Evolutionary conservation across 2,329 filamentous ascomycete genomes (phyloP).

Genomic region (Sarocladium kiliense): DNA sequence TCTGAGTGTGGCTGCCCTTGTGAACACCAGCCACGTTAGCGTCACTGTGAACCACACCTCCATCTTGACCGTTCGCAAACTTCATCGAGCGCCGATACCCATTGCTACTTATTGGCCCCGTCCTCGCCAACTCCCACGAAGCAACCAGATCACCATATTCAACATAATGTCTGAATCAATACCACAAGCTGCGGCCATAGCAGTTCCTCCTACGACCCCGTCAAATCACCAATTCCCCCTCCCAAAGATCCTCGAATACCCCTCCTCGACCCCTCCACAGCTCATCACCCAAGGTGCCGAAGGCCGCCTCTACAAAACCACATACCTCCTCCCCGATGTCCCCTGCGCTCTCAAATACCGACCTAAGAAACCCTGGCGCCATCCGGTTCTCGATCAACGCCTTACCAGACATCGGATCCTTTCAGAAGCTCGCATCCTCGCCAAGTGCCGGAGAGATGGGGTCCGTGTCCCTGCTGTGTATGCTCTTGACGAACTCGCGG

Average conservation of each 20-base stretch:
- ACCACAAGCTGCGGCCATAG: not conserved
- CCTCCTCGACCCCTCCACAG: constrained; percentile 51
- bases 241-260: constrained; percentile 60
- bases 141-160: no score
- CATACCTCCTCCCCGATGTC: constrained; percentile 63
- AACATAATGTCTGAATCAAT: not conserved
- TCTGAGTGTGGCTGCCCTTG: not conserved
- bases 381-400: constrained; percentile 81
- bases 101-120: no score
- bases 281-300: constrained; percentile 94
- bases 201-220: not conserved
- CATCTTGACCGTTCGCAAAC: constrained; percentile 2
- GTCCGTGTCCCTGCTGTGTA: constrained; percentile 79
- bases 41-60: not conserved
- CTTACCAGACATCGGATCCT: constrained; percentile 83
- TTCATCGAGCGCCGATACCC: no score
- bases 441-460: constrained; percentile 72
- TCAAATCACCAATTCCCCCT: constrained; percentile 41
- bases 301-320: constrained; percentile 85
- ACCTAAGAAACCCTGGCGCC: constrained; percentile 84
- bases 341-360: constrained; percentile 86
- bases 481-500: constrained; percentile 56
- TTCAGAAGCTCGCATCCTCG: constrained; percentile 81
- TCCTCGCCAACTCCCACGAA: no score
- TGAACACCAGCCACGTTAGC: not conserved